phyloP scores from a whole-genome alignment of 805 yeast genomes.

The Maudiozyma barnettii region DNA sequence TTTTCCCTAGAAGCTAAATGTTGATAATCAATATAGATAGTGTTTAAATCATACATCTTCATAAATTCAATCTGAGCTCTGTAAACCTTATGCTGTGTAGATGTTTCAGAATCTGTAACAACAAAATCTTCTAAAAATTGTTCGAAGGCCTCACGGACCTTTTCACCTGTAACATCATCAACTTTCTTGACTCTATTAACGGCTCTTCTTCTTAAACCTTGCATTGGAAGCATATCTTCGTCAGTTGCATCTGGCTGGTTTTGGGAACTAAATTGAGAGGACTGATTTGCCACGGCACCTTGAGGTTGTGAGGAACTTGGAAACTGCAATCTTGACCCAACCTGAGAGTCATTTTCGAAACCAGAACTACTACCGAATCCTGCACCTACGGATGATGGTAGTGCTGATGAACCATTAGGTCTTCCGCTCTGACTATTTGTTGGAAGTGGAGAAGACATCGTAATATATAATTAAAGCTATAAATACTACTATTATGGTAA shows the following conservation, averaged over 20 bases:
- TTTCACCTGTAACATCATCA: slow-evolving; percentile 84
- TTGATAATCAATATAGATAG: slow-evolving; percentile 76
- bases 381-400: slow-evolving; percentile 25
- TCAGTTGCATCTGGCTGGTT: slow-evolving; percentile 6
- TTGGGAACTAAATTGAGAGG: slow-evolving; percentile 21
- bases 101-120: slow-evolving; percentile 29
- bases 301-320: slow-evolving; percentile 25
- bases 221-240: slow-evolving; percentile 20
- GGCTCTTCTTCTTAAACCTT: slow-evolving; percentile 41
- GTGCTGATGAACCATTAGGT: slow-evolving; percentile 21
- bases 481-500: neutral
- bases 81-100: slow-evolving; percentile 47
- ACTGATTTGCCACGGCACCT: slow-evolving; percentile 4
- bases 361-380: slow-evolving; percentile 25
- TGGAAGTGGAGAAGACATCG: slow-evolving; percentile 21
- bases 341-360: slow-evolving; percentile 20
- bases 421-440: slow-evolving; percentile 14
- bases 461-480: neutral
- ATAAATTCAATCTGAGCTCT: slow-evolving; percentile 73
- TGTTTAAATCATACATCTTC: slow-evolving; percentile 63
- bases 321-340: slow-evolving; percentile 20
- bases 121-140: slow-evolving; percentile 63
- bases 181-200: slow-evolving; percentile 73
- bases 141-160: slow-evolving; percentile 86
- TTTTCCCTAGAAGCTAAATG: slow-evolving; percentile 69